Evolutionary conservation across 352 stramenopile species (phyloP), one percentile per base, ranked within the genome.

Genomic region (Thraustochytrium sp.): DNA sequence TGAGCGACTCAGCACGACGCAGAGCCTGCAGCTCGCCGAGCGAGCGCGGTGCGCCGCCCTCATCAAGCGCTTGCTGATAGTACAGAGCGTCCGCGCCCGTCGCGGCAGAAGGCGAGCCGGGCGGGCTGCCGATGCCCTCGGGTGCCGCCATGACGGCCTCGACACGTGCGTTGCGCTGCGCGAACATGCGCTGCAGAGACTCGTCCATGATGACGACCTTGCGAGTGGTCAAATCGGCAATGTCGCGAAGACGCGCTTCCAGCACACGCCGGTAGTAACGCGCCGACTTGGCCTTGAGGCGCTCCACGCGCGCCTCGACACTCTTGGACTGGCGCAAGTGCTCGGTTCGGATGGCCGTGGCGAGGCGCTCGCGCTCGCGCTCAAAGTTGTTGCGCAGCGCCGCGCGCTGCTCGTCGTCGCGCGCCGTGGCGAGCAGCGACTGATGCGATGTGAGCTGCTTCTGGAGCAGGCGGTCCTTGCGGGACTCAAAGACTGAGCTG

Each of bases 201-300:
- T 73, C 55, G 13, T 82, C 74, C 29, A 82, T 40, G 36, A 82
- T 82, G 21, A 76, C 16, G 11, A 46, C 26, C 53, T 82, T 82
- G 9, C 74, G 74, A 51, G 29, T 40, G 18, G 53, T 55, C 26
- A 82, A 11, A n/a, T 82, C 51, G 9, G 26, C 53, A 31, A 76
- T 51, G 34, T 82, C 74, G 9, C 51, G 26, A 8, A 82, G 74
- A 34, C 74, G 49, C 2, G 49, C 29, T 3, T 82, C 74, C 3
- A 82, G 48, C 5, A 46, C 37, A 16, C 51, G 51, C 1, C 56
- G 34, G 40, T 38, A 40, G n/a, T 68, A 42, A 3, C 53, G 53
- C 36, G 65, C 56, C 31, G 74, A 40, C 18, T 29, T 42, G 9
- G 48, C 74, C 29, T 76, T 76, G 3, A 82, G 53, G 0, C 74